Base-by-base conservation (phyloP, 495 filamentous ascomycete species). In the Aspergillus sclerotiicarbonarius region DNA sequence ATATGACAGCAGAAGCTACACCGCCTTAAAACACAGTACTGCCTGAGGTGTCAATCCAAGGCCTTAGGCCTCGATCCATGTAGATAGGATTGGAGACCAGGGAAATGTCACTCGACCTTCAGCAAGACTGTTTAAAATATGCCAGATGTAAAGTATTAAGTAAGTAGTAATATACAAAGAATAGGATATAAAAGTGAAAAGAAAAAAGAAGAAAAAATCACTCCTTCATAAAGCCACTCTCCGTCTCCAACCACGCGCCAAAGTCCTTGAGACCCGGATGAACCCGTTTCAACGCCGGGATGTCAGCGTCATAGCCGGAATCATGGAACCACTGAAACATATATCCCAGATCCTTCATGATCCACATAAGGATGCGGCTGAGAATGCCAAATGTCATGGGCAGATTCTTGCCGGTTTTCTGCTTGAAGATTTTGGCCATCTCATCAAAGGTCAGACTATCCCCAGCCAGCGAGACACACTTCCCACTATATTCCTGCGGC, bases 251-350 rank as follows among this genome's bases (percentile, higher is more conserved):
- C 84, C 85, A 90, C 7, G 63, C 69, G 62, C 76, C 80, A 66
- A 89, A 84, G 39, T 79, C 69, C 73, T 84, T 81, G 62, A 88
- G 44, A 0, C 64, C 69, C 12, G 81, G 80, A 63, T 87, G 61
- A 54, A 78, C 66, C 51, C 63, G 71, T 71, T 66, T 82, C 64
- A 83, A 58, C 48, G 68, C 78, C 52, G 54, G 53, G 33, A 91
- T 80, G 73, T 90, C 80, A 9, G 76, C 84, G 1, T 74, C 76
- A 60, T 80, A 90, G 0, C 86, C 87, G 47, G 80, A 74, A 44
- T 80, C 76, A 62, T 80, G 71, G 54, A 90, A 89, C 76, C 80
- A 91, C 33, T 65, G 63, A 56, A 89, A 84, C 86, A 90, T 90
- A 2, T 57, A 57, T 0, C 78, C 77, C 16, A 88, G 21, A 8